phyloP scores from a whole-genome alignment of 179 eudicot genomes.

The Silene noctiflora region DNA sequence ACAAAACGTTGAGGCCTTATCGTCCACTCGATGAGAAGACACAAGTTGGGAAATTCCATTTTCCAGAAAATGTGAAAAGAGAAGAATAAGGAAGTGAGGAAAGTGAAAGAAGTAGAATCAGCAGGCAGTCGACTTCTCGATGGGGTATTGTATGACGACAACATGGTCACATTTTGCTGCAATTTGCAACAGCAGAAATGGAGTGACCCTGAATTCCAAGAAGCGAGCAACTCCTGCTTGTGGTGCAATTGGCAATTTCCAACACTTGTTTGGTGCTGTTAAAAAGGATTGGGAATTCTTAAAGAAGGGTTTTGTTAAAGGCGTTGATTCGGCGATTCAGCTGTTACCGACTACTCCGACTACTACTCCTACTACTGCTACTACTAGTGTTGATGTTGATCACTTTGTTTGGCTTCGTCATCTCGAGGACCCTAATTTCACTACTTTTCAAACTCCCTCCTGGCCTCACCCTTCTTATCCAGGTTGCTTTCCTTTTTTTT shows the following conservation, averaged over 20 bases:
- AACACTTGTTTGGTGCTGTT: constrained; percentile 47
- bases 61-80: too few species aligned
- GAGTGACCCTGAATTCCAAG: background rate
- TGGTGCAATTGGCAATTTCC: constrained; percentile 42
- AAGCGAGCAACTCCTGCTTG: constrained; percentile 10
- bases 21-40: too few species aligned
- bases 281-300: constrained; percentile 57
- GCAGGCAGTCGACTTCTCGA: too few species aligned
- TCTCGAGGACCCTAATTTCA: constrained; percentile 49
- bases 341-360: constrained; percentile 22
- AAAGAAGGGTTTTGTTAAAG: constrained; percentile 38
- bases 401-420: constrained; percentile 68
- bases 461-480: constrained; percentile 80
- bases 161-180: background rate
- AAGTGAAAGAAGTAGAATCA: too few species aligned
- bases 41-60: too few species aligned
- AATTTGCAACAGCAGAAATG: background rate
- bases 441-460: constrained; percentile 30
- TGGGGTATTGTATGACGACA: too few species aligned
- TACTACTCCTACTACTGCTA: background rate
- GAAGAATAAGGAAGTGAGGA: too few species aligned
- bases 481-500: too few species aligned
- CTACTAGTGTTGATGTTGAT: constrained; percentile 47
- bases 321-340: constrained; percentile 53
- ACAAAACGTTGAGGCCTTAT: too few species aligned